phyloP scores from a whole-genome alignment of 1,284 basidiomycete species.

The Melampsora americana region DNA sequence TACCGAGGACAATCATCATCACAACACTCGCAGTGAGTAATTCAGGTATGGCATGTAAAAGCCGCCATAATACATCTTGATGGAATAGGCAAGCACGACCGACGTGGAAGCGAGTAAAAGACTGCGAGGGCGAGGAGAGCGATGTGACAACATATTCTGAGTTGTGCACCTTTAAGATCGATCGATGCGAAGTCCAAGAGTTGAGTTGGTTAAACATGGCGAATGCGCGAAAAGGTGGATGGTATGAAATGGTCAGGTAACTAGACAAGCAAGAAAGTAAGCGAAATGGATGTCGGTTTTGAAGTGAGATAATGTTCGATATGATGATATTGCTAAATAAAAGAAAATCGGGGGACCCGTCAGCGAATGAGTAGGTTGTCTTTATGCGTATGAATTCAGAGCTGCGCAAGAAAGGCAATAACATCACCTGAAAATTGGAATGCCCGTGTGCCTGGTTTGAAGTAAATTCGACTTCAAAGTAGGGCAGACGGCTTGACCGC shows the following conservation, averaged over 20 bases:
- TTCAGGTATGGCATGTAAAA: slow-evolving; percentile 28
- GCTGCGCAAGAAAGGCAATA: no score
- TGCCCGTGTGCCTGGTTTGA: no score
- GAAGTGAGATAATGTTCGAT: background rate
- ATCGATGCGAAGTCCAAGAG: slow-evolving; percentile 22
- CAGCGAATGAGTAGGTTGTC: no score
- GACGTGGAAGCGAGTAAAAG: slow-evolving; percentile 27
- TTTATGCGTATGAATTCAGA: no score
- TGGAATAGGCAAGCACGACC: slow-evolving; percentile 35
- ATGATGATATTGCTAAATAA: background rate
- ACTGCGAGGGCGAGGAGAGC: slow-evolving; percentile 12
- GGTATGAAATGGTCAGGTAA: background rate
- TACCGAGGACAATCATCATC: slow-evolving; percentile 12
- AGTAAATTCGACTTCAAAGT: no score
- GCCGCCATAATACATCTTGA: slow-evolving; percentile 34
- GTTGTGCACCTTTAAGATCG: slow-evolving; percentile 18
- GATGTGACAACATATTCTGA: slow-evolving; percentile 29
- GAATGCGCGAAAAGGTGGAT: background rate
- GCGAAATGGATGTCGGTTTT: background rate
- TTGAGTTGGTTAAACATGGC: background rate
- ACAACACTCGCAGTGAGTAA: slow-evolving; percentile 17
- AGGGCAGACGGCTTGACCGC: no score
- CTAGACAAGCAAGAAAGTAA: background rate
- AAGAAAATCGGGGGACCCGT: background rate
- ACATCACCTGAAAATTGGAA: no score